Evolutionary conservation across 192 early-diverging fungal species (phyloP), one percentile per base, ranked within the genome.

Genomic region (Backusella mclennaniae): DNA sequence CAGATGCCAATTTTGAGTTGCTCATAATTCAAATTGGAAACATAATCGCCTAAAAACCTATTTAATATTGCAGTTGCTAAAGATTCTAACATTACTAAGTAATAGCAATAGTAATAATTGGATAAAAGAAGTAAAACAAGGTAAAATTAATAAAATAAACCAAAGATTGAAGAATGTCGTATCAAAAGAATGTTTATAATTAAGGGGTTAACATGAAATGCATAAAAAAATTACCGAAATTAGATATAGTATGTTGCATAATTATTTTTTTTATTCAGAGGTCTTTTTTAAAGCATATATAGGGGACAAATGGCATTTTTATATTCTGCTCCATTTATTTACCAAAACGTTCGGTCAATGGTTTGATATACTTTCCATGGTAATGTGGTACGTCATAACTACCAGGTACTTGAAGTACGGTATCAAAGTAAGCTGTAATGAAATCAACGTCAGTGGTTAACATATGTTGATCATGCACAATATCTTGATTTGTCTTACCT

Each of bases 1-100:
- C 94, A 96, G 33, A 96, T 91, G n/a, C 91, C 94, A 35, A 96
- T 87, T 74, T 90, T 93, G 69, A 96, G 88, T 84, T 96, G 95
- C 26, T 90, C 90, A 23, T 90, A 93, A 77, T 94, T 93, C 7
- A 96, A 83, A 78, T 95, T 94, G 35, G 88, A 89, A 23, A 95
- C 91, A 86, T 95, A 95, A 75, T 93, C 93, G 46, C 93, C 93
- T 15, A 96, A 87, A 73, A 95, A 84, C 52, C 84, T 82, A 69
- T 91, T 91, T 66, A 91, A 82, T 26, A 91, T 79, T 19, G 82
- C 87, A n/a, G 88, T 87, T 0, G 89, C 90, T 31, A 91, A 83
- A 35, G 85, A 84, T 75, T 91, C 90, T 73, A 91, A 86, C 90
- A 91, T 91, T 73, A 66, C 7, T 11, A 56, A 56, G 23, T 49